These are phyloP conservation scores for Insectozyma bohioensis DNA, from an alignment of 1,139 yeast species.

Conservation along the genomic window DNA sequence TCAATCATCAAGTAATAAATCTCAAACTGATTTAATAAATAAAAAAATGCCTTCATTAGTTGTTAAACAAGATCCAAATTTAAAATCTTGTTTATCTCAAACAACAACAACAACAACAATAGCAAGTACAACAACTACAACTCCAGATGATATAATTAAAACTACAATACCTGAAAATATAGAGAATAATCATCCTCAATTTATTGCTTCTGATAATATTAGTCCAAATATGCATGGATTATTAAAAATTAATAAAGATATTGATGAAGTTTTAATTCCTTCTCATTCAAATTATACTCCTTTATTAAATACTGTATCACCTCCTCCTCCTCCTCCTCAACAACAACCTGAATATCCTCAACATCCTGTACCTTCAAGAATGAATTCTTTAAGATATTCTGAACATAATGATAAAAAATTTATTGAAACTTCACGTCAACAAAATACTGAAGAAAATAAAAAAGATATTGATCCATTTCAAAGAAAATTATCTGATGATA, in stretches of 20 bases:
- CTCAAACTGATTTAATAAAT: background rate
- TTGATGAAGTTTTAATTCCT: background rate
- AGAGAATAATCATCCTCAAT: conserved; percentile 21
- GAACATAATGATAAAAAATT: conserved; percentile 15
- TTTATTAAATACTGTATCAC: conserved; percentile 4
- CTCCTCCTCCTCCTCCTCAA: background rate
- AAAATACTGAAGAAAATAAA: conserved; percentile 5
- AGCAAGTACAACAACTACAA: background rate
- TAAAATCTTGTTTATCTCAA: conserved; percentile 25
- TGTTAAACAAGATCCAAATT: conserved; percentile 24
- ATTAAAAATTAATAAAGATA: conserved; percentile 1
- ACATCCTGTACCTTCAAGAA: conserved; percentile 9
- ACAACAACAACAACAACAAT: conserved; percentile 6
- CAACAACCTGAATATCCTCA: conserved; percentile 1
- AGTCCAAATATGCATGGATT: conserved; percentile 27
- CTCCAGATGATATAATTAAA: background rate
- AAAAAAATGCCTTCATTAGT: conserved; percentile 12
- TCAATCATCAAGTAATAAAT: background rate
- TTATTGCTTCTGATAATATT: conserved; percentile 20
- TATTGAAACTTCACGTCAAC: conserved; percentile 15
- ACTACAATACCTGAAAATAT: too few relatives aligned
- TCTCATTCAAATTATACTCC: conserved; percentile 5
- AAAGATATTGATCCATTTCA: conserved; percentile 5
- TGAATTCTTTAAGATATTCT: conserved; percentile 18
- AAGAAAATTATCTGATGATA: conserved; percentile 8